These are phyloP conservation scores for Fusarium nodosum DNA, from an alignment of 2,329 filamentous ascomycete species.

Conservation along the genomic window DNA sequence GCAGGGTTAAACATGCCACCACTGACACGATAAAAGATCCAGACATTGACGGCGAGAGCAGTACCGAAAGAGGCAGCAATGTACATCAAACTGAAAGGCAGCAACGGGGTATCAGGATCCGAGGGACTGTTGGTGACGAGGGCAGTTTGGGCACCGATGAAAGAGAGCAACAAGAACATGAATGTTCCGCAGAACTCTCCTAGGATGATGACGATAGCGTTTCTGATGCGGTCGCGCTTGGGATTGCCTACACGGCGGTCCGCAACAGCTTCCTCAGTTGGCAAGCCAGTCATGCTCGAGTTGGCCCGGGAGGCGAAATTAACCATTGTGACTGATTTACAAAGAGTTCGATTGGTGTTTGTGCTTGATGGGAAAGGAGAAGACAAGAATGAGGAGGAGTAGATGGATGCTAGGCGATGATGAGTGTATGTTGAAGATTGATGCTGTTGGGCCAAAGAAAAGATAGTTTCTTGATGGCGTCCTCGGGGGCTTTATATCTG, in stretches of 20 bases:
- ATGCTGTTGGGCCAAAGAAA: conserved; percentile 8
- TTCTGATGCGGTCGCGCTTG: conserved; percentile 42
- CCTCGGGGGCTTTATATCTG: conserved; percentile 36
- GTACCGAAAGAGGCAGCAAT: conserved; percentile 65
- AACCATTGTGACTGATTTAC: conserved; percentile 28
- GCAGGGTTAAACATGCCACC: conserved; percentile 67
- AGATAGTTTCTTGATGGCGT: conserved; percentile 21
- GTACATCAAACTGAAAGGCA: conserved; percentile 60
- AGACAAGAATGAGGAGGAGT: conserved; percentile 1
- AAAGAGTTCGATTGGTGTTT: background rate
- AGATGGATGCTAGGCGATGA: background rate
- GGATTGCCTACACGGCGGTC: conserved; percentile 14
- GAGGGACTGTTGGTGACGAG: conserved; percentile 51
- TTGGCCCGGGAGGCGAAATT: conserved; percentile 19
- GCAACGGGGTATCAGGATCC: conserved; percentile 48
- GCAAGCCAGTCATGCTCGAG: conserved; percentile 28
- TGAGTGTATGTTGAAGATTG: conserved; percentile 7
- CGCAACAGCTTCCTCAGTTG: conserved; percentile 30
- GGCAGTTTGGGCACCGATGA: conserved; percentile 58
- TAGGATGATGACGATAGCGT: conserved; percentile 58
- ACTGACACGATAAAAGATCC: conserved; percentile 69
- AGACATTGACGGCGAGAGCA: conserved; percentile 66
- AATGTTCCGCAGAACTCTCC: conserved; percentile 68
- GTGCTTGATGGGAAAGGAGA: background rate
- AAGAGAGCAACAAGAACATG: conserved; percentile 64